Evolutionary conservation across 1,284 basidiomycete species (phyloP).

Genomic region (Ceratobasidium papillatum): DNA sequence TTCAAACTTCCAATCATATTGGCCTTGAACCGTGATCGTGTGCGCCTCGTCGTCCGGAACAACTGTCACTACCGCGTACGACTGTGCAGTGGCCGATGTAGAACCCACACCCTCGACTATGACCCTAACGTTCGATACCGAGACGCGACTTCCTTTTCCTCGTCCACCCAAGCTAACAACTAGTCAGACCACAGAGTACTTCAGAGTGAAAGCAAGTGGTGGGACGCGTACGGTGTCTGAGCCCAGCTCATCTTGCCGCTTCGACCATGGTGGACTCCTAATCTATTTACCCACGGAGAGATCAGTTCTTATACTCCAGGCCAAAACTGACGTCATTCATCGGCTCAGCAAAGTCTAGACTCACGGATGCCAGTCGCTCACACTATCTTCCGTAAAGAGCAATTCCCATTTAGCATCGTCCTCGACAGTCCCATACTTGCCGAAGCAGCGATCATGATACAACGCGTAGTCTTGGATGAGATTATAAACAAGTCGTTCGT

Average conservation of each 20-base stretch:
- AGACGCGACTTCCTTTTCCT: slow-evolving; percentile 24
- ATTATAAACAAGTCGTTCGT: slow-evolving; percentile 13
- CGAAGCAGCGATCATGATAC: slow-evolving; percentile 19
- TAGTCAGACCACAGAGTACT: neutral
- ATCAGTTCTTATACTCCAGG: slow-evolving; percentile 18
- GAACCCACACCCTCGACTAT: neutral
- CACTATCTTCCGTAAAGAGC: slow-evolving; percentile 1
- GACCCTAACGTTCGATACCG: slow-evolving; percentile 26
- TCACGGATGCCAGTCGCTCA: slow-evolving; percentile 24
- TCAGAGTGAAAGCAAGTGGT: neutral
- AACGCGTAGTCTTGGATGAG: slow-evolving; percentile 25
- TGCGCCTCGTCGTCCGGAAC: slow-evolving; percentile 17
- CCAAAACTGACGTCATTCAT: slow-evolving; percentile 9
- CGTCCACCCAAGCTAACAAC: slow-evolving; percentile 12
- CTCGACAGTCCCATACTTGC: neutral
- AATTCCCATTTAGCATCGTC: slow-evolving; percentile 32
- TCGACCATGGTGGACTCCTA: slow-evolving; percentile 25
- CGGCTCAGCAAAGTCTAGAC: neutral
- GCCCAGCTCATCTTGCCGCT: slow-evolving; percentile 36
- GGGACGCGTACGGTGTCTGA: slow-evolving; percentile 5
- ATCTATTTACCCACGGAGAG: slow-evolving; percentile 20
- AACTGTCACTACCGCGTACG: slow-evolving; percentile 1
- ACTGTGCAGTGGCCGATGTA: neutral
- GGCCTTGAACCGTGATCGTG: slow-evolving; percentile 5
- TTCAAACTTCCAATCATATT: slow-evolving; percentile 20